phyloP scores from a whole-genome alignment of 179 eudicot genomes.

The Silene coronaria region DNA sequence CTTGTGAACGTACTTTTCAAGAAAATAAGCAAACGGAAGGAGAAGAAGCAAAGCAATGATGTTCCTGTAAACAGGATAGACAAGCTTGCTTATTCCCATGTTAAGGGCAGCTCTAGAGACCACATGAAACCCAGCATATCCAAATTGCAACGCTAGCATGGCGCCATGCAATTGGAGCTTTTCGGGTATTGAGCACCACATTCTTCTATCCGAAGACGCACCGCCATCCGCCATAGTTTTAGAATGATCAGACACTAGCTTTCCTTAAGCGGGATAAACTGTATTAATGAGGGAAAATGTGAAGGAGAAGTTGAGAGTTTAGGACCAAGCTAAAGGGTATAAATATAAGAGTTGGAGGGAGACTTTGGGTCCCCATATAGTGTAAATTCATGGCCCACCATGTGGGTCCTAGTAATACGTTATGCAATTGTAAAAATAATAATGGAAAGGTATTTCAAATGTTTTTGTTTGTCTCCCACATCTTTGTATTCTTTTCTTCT shows the following conservation, averaged over 20 bases:
- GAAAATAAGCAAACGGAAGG: constrained; percentile 86
- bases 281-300: not conserved
- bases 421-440: not conserved
- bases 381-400: constrained; percentile 23
- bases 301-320: constrained; percentile 20
- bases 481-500: constrained; percentile 10
- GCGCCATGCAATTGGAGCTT: constrained; percentile 80
- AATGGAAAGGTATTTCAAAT: constrained; percentile 10
- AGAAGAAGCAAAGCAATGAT: constrained; percentile 76
- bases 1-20: constrained; percentile 62
- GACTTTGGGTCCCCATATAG: constrained; percentile 24
- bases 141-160: constrained; percentile 95
- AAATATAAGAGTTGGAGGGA: constrained; percentile 40
- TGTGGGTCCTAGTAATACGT: constrained; percentile 27
- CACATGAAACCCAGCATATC: constrained; percentile 96
- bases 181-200: constrained; percentile 73
- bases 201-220: constrained; percentile 29
- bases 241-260: constrained; percentile 11
- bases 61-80: constrained; percentile 86
- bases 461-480: constrained; percentile 53
- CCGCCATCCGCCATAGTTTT: constrained; percentile 55
- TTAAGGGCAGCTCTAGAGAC: constrained; percentile 95
- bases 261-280: not conserved
- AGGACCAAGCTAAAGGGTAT: constrained; percentile 34
- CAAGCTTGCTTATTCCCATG: constrained; percentile 96